Evolutionary conservation across 352 stramenopile species (phyloP).

Genomic region (Pilasporangium apinafurcum): DNA sequence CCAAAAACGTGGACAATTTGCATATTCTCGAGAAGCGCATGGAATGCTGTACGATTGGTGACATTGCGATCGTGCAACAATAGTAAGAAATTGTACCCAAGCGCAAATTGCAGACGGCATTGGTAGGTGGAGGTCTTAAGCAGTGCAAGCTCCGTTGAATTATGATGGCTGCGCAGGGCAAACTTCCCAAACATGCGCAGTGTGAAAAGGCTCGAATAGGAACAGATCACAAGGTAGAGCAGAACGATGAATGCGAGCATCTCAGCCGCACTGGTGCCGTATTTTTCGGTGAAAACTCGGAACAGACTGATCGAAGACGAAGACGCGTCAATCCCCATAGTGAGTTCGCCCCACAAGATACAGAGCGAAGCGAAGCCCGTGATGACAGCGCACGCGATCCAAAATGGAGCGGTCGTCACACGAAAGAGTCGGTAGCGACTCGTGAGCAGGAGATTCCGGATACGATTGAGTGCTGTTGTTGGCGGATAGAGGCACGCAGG

Average conservation of each 20-base stretch:
- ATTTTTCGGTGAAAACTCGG: not conserved
- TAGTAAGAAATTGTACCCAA: slow-evolving; percentile 63
- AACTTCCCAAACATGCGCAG: slow-evolving; percentile 44
- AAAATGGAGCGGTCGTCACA: slow-evolving; percentile 19
- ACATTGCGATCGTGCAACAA: slow-evolving; percentile 31
- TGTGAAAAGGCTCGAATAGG: slow-evolving; percentile 56
- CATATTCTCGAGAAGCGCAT: slow-evolving; percentile 44
- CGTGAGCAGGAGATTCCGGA: slow-evolving; percentile 16
- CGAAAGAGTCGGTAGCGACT: slow-evolving; percentile 13
- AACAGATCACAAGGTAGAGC: slow-evolving; percentile 51
- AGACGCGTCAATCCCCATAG: slow-evolving; percentile 37
- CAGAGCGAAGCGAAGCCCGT: slow-evolving; percentile 29
- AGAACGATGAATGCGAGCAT: slow-evolving; percentile 36
- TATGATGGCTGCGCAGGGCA: slow-evolving; percentile 37
- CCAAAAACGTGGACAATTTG: slow-evolving; percentile 52
- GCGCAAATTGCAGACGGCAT: slow-evolving; percentile 61
- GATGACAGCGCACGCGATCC: slow-evolving; percentile 15
- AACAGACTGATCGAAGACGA: slow-evolving; percentile 19
- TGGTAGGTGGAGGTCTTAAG: slow-evolving; percentile 59
- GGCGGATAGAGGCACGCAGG: slow-evolving; percentile 32
- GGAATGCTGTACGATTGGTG: slow-evolving; percentile 44
- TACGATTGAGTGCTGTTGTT: slow-evolving; percentile 19
- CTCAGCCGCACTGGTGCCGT: slow-evolving; percentile 12
- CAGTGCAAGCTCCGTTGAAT: slow-evolving; percentile 52
- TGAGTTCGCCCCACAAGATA: slow-evolving; percentile 65